A percentile compares a stretch with the other conserved stretches of the same genome.
Conservation (phyloP, 257 asterid genomes). For the Solanum corneliomulleri region DNA sequence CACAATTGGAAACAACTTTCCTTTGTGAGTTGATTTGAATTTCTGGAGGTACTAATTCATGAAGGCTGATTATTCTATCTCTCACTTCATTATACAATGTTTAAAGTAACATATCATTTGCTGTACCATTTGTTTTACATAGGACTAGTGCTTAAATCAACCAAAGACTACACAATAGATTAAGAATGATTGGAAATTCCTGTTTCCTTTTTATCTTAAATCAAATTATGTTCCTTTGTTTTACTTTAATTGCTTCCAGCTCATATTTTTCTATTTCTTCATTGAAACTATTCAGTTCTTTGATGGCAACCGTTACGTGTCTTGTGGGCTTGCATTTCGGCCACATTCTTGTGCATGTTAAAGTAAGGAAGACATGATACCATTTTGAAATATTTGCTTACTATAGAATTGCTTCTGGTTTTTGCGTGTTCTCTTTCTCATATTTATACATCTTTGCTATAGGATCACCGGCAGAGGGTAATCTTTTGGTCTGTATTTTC, state of each 20-base stretch:
- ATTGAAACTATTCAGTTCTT: constrained; percentile 41
- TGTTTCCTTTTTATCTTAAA: neutral
- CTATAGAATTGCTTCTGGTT: neutral
- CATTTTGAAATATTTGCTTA: constrained; percentile 5
- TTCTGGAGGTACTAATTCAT: neutral
- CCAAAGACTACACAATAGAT: neutral
- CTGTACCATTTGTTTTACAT: neutral
- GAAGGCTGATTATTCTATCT: neutral
- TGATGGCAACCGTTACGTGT: constrained; percentile 86
- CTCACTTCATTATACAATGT: neutral
- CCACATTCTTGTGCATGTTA: constrained; percentile 65
- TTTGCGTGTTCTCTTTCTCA: neutral
- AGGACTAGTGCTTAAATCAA: neutral
- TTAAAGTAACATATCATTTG: neutral
- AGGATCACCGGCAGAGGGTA: constrained; percentile 54
- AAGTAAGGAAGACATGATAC: constrained; percentile 27
- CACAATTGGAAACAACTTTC: neutral
- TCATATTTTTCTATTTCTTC: constrained; percentile 7
- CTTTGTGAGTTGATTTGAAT: neutral
- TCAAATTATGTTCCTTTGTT: neutral
- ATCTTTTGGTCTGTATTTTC: constrained; percentile 54
- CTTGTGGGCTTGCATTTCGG: constrained; percentile 78
- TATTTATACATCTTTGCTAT: constrained; percentile 6
- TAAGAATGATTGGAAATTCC: neutral
- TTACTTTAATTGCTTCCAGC: neutral